A percentile compares a stretch with the other conserved stretches of the same genome.
Conservation (phyloP, 768 basidiomycete species). For the Amanita muscaria region DNA sequence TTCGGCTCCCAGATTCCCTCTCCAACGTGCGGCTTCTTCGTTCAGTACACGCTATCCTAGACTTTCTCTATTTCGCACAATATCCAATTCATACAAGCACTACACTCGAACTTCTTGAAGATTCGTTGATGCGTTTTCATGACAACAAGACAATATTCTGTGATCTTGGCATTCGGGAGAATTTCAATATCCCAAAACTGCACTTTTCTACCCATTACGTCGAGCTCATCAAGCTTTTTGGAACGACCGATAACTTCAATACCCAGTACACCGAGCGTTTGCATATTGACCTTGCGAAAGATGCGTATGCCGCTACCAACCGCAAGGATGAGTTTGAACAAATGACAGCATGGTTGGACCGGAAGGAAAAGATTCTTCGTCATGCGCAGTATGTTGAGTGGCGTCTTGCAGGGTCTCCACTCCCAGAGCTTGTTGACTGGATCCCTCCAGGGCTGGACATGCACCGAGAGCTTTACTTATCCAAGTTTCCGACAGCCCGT, state of each 20-base stretch:
- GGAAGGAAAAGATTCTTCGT: neutral
- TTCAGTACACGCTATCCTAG: slow-evolving; percentile 14
- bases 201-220: slow-evolving; percentile 13
- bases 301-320: neutral
- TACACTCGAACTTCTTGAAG: slow-evolving; percentile 14
- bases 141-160: slow-evolving; percentile 14
- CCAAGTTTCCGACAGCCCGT: neutral
- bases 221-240: slow-evolving; percentile 8
- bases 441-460: too few relatives aligned
- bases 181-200: slow-evolving; percentile 21
- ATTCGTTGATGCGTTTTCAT: slow-evolving; percentile 1
- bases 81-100: slow-evolving; percentile 9
- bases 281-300: neutral
- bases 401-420: neutral
- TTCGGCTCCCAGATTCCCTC: neutral
- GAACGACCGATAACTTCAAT: slow-evolving; percentile 12
- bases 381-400: neutral
- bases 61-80: slow-evolving; percentile 18
- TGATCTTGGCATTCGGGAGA: slow-evolving; percentile 6
- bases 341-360: neutral
- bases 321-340: neutral
- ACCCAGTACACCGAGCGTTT: slow-evolving; percentile 3
- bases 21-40: neutral
- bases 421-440: neutral
- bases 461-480: neutral